Base-by-base conservation (phyloP, 495 filamentous ascomycete genomes). In the Aspergillus taichungensis region DNA sequence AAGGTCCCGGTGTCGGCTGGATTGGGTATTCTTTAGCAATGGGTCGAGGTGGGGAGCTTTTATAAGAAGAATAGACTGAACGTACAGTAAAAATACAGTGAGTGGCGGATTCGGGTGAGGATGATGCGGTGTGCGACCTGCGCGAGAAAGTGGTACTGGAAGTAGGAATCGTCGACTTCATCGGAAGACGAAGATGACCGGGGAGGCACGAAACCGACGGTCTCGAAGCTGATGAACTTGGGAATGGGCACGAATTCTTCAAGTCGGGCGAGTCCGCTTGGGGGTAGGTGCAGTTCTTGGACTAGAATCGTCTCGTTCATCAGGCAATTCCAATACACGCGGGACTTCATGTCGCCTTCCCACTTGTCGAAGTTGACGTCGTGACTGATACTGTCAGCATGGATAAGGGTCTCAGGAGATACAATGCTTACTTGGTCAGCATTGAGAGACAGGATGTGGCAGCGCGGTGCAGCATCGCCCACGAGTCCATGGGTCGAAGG, bases 261-360 rank as follows among this genome's bases (percentile, higher is more conserved):
- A 1, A 73, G 62, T 7, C 66, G 59, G 1, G 62, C 60, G 28
- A 73, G 58, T 28, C 69, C 69, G 40, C 69, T 73, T 6, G 69
- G 60, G 12, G 69, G 69, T n/a, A 72, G 62, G 42, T 71, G 67
- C 3, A 73, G 55, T 36, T 73, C 69, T 54, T 73, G 69, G 0
- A 69, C 64, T 9, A 73, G 63, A 30, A 73, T 73, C 1, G 67
- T 70, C 45, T 73, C 69, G 41, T 71, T 69, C 69, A 73, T 73
- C 8, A 73, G 58, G 30, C 66, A 70, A 41, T 69, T 73, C 69
- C 69, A 73, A 47, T 67, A 73, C 2, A 73, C 67, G 6, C 69
- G 61, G 8, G 69, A 73, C 40, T 73, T 73, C 69, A 73, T 73
- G 46, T 73, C 69, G 29, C 69, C 69, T 52, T 71, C 69, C 69